Conservation (phyloP, 257 asterid genomes). For the Primulina huaijiensis region DNA sequence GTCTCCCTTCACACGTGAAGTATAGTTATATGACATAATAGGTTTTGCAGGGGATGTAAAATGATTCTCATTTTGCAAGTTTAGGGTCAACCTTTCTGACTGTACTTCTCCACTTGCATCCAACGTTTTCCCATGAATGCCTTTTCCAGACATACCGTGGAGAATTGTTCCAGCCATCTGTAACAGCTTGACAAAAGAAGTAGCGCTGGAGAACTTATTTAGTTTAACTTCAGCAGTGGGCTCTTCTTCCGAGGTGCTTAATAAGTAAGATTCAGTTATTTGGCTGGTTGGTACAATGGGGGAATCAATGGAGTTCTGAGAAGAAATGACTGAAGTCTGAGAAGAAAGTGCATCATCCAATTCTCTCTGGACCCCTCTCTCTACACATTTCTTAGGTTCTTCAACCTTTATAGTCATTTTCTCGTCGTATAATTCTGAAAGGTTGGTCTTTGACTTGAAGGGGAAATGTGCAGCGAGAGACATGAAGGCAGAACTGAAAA, state of each 20-base stretch:
- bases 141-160: constrained; percentile 37
- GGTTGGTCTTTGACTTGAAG: constrained; percentile 28
- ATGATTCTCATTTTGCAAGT: constrained; percentile 32
- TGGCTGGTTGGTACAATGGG: constrained; percentile 43
- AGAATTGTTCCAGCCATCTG: constrained; percentile 43
- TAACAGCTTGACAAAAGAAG: constrained; percentile 55
- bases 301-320: constrained; percentile 61
- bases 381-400: constrained; percentile 45
- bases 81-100: constrained; percentile 29
- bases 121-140: constrained; percentile 24
- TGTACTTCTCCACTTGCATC: constrained; percentile 25
- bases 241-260: constrained; percentile 50
- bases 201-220: constrained; percentile 30
- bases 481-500: constrained; percentile 77
- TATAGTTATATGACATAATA: constrained; percentile 10
- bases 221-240: constrained; percentile 27
- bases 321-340: constrained; percentile 58
- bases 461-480: constrained; percentile 60
- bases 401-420: constrained; percentile 27
- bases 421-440: constrained; percentile 39
- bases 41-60: constrained; percentile 22
- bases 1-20: not conserved
- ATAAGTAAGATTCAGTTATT: constrained; percentile 47
- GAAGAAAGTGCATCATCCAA: constrained; percentile 59
- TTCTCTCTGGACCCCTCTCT: constrained; percentile 47